Percentiles rank a stretch among this genome's conserved stretches.
These are phyloP conservation scores for Sporothrix inflata DNA, from an alignment of 2,329 filamentous ascomycete species.

Conservation along the genomic window DNA sequence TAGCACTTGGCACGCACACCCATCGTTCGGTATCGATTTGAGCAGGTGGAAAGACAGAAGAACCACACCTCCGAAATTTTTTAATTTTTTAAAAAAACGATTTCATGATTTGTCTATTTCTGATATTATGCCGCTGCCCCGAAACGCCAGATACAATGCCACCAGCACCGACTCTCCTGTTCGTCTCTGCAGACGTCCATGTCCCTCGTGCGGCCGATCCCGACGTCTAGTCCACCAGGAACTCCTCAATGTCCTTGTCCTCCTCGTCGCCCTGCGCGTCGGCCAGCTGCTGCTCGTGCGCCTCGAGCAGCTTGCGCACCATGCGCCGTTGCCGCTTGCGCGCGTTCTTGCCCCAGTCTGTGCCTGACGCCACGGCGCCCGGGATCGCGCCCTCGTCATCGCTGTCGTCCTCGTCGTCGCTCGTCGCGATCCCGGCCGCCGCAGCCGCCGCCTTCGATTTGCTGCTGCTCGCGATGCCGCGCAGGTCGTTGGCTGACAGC, in stretches of 20 bases:
- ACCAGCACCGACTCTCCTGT: background rate
- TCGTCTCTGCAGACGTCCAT: background rate
- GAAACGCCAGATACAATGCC: slow-evolving; percentile 14
- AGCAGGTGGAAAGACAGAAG: too few relatives aligned
- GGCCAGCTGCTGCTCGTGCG: slow-evolving; percentile 61
- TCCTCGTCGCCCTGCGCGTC: slow-evolving; percentile 64
- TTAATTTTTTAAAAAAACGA: background rate
- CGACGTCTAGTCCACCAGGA: slow-evolving; percentile 57
- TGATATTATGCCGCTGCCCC: slow-evolving; percentile 9
- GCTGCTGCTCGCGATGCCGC: slow-evolving; percentile 45
- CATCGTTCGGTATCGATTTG: background rate
- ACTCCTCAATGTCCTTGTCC: slow-evolving; percentile 76
- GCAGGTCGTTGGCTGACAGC: slow-evolving; percentile 66
- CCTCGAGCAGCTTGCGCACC: slow-evolving; percentile 66
- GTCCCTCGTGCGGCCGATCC: background rate
- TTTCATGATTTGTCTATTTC: slow-evolving; percentile 11
- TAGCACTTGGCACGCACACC: background rate
- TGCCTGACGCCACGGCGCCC: slow-evolving; percentile 46
- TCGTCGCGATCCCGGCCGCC: slow-evolving; percentile 44
- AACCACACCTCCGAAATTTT: too few relatives aligned
- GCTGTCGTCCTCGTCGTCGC: slow-evolving; percentile 20
- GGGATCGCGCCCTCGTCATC: slow-evolving; percentile 39
- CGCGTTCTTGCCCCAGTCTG: slow-evolving; percentile 70
- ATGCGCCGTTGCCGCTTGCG: slow-evolving; percentile 69
- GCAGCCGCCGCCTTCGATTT: slow-evolving; percentile 49